These are phyloP conservation scores for Grigorovia transvaalensis DNA, from an alignment of 805 yeast species.

Conservation along the genomic window DNA sequence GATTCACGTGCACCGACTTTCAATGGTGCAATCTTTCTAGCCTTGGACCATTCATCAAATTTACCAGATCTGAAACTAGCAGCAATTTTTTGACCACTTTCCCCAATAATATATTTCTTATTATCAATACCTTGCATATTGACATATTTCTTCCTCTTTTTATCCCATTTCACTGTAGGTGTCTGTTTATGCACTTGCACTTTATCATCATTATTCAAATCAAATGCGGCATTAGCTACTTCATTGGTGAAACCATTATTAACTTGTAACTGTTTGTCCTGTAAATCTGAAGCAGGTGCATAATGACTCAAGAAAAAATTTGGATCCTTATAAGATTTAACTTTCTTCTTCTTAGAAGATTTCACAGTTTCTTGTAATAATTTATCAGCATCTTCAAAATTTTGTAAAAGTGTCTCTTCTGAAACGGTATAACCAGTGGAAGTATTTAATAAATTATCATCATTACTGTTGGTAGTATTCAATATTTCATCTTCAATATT, in stretches of 20 bases:
- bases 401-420: slow-evolving; percentile 29
- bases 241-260: slow-evolving; percentile 64
- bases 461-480: slow-evolving; percentile 28
- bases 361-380: slow-evolving; percentile 17
- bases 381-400: slow-evolving; percentile 34
- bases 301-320: slow-evolving; percentile 76
- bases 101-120: slow-evolving; percentile 84
- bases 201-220: slow-evolving; percentile 68
- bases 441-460: slow-evolving; percentile 21
- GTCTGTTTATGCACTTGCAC: slow-evolving; percentile 56
- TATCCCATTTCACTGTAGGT: slow-evolving; percentile 79
- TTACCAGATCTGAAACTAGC: slow-evolving; percentile 87
- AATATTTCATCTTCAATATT: slow-evolving; percentile 64
- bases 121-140: slow-evolving; percentile 65
- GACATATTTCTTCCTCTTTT: slow-evolving; percentile 80
- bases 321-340: slow-evolving; percentile 61
- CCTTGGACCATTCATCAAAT: slow-evolving; percentile 83
- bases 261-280: slow-evolving; percentile 63
- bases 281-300: slow-evolving; percentile 71
- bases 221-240: slow-evolving; percentile 81
- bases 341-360: slow-evolving; percentile 24
- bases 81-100: slow-evolving; percentile 85
- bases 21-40: slow-evolving; percentile 44
- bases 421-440: slow-evolving; percentile 38
- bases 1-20: slow-evolving; percentile 48